phyloP scores from a whole-genome alignment of 257 asterid genomes.

The Solanum arcanum region DNA sequence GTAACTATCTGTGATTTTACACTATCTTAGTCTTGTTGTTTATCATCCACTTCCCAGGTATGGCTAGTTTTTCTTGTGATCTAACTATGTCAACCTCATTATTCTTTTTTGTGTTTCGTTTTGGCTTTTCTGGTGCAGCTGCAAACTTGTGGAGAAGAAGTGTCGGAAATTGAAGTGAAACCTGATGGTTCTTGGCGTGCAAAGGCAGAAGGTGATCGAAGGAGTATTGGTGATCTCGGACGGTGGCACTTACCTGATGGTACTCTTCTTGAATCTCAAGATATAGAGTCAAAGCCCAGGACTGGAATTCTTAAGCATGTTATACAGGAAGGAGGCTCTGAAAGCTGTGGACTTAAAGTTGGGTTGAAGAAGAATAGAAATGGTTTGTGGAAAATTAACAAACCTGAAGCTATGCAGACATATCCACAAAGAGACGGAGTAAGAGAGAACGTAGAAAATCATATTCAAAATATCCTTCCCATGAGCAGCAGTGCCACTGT shows the following conservation, averaged over 20 bases:
- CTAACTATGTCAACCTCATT: background rate
- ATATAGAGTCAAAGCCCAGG: slow-evolving; percentile 55
- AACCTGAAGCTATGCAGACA: slow-evolving; percentile 36
- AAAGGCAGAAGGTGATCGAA: slow-evolving; percentile 64
- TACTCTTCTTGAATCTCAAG: slow-evolving; percentile 32
- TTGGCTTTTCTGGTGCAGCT: slow-evolving; percentile 27
- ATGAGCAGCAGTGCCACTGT: slow-evolving; percentile 88
- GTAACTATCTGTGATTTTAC: background rate
- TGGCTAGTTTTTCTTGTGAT: background rate
- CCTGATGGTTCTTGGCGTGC: slow-evolving; percentile 99
- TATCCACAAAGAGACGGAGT: slow-evolving; percentile 25
- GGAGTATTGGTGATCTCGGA: slow-evolving; percentile 68
- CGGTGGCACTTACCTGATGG: slow-evolving; percentile 92
- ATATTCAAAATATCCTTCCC: slow-evolving; percentile 32
- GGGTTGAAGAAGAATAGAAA: slow-evolving; percentile 57
- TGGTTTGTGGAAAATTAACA: slow-evolving; percentile 77
- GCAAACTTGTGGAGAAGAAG: slow-evolving; percentile 61
- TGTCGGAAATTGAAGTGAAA: slow-evolving; percentile 82
- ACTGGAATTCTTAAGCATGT: slow-evolving; percentile 38
- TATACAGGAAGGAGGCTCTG: slow-evolving; percentile 67
- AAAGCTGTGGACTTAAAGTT: slow-evolving; percentile 52
- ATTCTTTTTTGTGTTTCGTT: background rate
- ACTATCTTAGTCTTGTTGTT: background rate
- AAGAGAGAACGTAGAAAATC: slow-evolving; percentile 26
- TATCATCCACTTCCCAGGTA: background rate